These are phyloP conservation scores for Metarhizium anisopliae DNA, from an alignment of 2,329 filamentous ascomycete species.

Conservation along the genomic window DNA sequence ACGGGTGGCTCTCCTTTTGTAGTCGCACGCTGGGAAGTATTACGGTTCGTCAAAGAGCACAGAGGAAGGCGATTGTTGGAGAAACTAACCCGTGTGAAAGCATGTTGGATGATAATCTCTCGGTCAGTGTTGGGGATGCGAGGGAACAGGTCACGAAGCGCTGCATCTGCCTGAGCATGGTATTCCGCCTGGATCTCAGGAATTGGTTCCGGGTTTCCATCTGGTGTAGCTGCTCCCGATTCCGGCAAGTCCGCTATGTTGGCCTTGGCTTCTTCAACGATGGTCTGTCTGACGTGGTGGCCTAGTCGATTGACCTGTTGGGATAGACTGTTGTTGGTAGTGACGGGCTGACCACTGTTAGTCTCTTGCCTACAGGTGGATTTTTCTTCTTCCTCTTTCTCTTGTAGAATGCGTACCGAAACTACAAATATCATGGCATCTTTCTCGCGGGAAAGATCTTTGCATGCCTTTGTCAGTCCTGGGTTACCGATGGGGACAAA, in stretches of 20 bases:
- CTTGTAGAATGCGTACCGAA: constrained; percentile 33
- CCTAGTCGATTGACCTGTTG: constrained; percentile 51
- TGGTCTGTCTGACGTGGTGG: constrained; percentile 49
- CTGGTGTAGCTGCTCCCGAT: constrained; percentile 10
- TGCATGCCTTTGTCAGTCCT: constrained; percentile 50
- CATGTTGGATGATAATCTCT: constrained; percentile 51
- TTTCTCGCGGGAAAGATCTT: constrained; percentile 53
- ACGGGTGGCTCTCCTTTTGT: constrained; percentile 48
- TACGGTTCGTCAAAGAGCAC: constrained; percentile 7
- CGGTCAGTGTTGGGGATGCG: constrained; percentile 57
- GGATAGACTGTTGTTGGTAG: constrained; percentile 32
- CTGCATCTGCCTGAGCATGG: constrained; percentile 52
- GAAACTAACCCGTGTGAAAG: constrained; percentile 50
- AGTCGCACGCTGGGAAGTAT: constrained; percentile 31
- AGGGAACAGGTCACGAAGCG: constrained; percentile 55
- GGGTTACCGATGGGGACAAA: constrained; percentile 57
- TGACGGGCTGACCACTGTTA: constrained; percentile 7
- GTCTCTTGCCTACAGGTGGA: not conserved
- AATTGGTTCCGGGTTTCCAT: constrained; percentile 45
- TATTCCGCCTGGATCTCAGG: constrained; percentile 51
- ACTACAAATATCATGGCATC: constrained; percentile 60
- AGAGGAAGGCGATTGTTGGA: not conserved
- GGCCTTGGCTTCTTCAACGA: constrained; percentile 46
- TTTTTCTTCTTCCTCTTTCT: not conserved
- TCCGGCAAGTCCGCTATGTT: constrained; percentile 17